Percentiles rank a stretch among this genome's conserved stretches.
Conservation (phyloP, 2,329 filamentous ascomycete genomes). For the Colletotrichum cuscutae region DNA sequence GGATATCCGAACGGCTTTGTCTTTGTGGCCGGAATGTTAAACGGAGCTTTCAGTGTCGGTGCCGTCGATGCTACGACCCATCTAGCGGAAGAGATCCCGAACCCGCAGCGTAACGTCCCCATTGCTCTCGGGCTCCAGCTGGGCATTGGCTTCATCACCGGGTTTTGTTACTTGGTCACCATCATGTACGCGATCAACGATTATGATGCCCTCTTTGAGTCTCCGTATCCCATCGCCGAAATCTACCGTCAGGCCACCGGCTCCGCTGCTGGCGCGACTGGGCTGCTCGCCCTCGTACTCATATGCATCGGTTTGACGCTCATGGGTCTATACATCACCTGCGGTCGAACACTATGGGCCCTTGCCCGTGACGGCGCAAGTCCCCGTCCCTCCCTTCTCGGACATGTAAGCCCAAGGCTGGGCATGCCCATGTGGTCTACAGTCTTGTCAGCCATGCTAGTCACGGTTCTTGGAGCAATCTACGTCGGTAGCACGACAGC, state of each 20-base stretch:
- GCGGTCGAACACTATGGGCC: conserved; percentile 52
- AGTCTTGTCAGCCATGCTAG: conserved; percentile 52
- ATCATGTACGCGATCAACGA: conserved; percentile 70
- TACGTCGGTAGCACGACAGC: conserved; percentile 75
- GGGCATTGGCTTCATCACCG: conserved; percentile 60
- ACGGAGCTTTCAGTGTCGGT: conserved; percentile 76
- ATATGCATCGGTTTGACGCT: conserved; percentile 49
- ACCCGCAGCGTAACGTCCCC: conserved; percentile 62
- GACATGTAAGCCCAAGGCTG: conserved; percentile 42
- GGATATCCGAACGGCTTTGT: conserved; percentile 55
- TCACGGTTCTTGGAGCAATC: conserved; percentile 68
- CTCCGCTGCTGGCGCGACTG: conserved; percentile 59
- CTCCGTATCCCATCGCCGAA: conserved; percentile 71
- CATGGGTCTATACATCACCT: conserved; percentile 50
- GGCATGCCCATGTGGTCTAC: conserved; percentile 58
- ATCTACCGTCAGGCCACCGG: conserved; percentile 72
- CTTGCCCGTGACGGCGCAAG: conserved; percentile 52
- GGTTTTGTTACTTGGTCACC: conserved; percentile 62
- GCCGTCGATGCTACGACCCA: conserved; percentile 74
- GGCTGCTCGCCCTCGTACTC: conserved; percentile 56
- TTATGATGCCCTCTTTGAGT: conserved; percentile 59
- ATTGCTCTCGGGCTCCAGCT: conserved; percentile 63
- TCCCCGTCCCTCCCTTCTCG: conserved; percentile 44
- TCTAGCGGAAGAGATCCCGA: conserved; percentile 71
- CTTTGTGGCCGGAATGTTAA: conserved; percentile 58